These are phyloP conservation scores for Vachellia collinsii DNA, from an alignment of 306 rosid genomes.

Conservation along the genomic window DNA sequence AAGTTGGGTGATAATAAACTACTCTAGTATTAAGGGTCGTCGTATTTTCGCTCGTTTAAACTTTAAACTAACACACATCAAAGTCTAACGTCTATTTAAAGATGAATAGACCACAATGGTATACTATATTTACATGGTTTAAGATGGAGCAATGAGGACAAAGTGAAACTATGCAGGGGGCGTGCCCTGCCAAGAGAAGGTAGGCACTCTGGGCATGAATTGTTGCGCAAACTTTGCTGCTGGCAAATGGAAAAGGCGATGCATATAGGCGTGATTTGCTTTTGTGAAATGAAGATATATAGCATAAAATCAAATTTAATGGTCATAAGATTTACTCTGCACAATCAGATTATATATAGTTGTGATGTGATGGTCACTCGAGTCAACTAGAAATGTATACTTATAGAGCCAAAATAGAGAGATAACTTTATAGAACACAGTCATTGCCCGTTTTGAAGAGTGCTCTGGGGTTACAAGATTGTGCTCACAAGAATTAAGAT, in stretches of 20 bases:
- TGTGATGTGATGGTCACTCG: background rate
- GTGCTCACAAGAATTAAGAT: slow-evolving; percentile 6
- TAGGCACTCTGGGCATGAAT: background rate
- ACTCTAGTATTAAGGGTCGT: background rate
- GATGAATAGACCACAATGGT: background rate
- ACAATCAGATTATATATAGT: background rate
- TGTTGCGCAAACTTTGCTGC: background rate
- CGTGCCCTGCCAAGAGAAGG: background rate
- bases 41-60: background rate
- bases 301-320: background rate
- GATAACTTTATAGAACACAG: background rate
- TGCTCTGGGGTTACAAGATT: background rate
- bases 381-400: background rate
- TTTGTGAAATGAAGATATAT: background rate
- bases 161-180: background rate
- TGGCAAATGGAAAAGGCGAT: background rate
- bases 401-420: background rate
- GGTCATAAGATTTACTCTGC: background rate
- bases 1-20: background rate
- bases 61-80: background rate
- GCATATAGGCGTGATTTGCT: background rate
- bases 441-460: background rate
- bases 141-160: background rate
- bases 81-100: background rate
- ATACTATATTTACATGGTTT: background rate